phyloP scores from a whole-genome alignment of 331 rosid genomes.

The Rosa hybrid region DNA sequence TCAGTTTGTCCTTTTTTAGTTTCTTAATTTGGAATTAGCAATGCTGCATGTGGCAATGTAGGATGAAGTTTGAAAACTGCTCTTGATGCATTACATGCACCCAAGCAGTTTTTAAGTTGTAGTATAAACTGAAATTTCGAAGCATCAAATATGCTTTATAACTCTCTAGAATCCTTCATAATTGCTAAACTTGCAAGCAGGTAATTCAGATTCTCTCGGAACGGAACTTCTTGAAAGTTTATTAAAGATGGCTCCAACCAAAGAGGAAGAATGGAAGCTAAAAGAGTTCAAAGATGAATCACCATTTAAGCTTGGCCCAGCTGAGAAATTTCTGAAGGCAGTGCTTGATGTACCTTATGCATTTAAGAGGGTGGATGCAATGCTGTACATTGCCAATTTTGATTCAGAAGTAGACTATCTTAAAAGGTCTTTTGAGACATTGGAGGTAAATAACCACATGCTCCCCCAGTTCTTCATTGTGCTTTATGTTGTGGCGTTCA shows the following conservation, averaged over 20 bases:
- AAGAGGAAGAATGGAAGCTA: slow-evolving; percentile 74
- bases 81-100: neutral
- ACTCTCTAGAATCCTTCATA: neutral
- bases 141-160: too few relatives aligned
- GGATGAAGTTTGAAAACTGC: neutral
- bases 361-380: slow-evolving; percentile 83
- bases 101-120: neutral
- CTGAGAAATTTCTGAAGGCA: slow-evolving; percentile 93
- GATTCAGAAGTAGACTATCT: slow-evolving; percentile 90
- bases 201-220: slow-evolving; percentile 74
- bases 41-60: neutral
- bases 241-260: slow-evolving; percentile 89
- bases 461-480: neutral
- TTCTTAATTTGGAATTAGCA: neutral
- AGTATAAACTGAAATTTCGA: neutral
- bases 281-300: slow-evolving; percentile 74
- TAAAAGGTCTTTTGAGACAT: slow-evolving; percentile 60
- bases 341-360: slow-evolving; percentile 88
- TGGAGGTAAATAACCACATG: slow-evolving; percentile 52
- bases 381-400: slow-evolving; percentile 91
- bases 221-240: slow-evolving; percentile 87
- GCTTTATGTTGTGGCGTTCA: neutral
- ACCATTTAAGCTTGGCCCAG: slow-evolving; percentile 82
- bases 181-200: slow-evolving; percentile 31
- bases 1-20: neutral